Evolutionary conservation across 164 flowering plant species (phyloP).

Genomic region (Kalanchoe fedtschenkoi): DNA sequence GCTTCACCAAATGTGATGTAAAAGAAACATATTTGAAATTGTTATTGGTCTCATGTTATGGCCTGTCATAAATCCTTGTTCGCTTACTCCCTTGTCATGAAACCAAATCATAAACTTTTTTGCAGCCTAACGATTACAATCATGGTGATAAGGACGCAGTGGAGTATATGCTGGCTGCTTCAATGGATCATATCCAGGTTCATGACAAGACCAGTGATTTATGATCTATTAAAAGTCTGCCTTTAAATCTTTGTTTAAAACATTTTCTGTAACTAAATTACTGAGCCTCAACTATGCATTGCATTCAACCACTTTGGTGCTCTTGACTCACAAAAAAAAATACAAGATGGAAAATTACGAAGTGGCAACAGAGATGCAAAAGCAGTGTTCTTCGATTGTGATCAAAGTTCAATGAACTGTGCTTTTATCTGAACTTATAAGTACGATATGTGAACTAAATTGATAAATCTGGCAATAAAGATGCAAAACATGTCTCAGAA

Average conservation of each 20-base stretch:
- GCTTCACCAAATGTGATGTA: neutral
- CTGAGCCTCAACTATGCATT: too few relatives aligned
- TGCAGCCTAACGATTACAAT: slow-evolving; percentile 77
- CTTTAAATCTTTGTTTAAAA: neutral
- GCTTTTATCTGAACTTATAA: too few relatives aligned
- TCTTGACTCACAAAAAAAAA: neutral
- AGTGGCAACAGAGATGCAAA: neutral
- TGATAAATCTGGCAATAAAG: too few relatives aligned
- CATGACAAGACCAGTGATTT: neutral
- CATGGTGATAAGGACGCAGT: slow-evolving; percentile 44
- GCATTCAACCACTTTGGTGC: too few relatives aligned
- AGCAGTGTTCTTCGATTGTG: neutral
- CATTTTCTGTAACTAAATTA: neutral
- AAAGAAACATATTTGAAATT: neutral
- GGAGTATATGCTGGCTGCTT: slow-evolving; percentile 47
- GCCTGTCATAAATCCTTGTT: neutral
- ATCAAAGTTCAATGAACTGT: too few relatives aligned
- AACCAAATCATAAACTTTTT: neutral
- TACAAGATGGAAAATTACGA: neutral
- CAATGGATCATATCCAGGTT: slow-evolving; percentile 89
- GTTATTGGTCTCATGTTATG: neutral
- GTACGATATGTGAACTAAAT: too few relatives aligned
- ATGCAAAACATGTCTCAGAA: neutral
- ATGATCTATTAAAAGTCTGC: neutral
- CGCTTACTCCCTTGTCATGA: neutral